Base-by-base conservation (phyloP, 2,329 filamentous ascomycete species). In the Blastomyces parvus region DNA sequence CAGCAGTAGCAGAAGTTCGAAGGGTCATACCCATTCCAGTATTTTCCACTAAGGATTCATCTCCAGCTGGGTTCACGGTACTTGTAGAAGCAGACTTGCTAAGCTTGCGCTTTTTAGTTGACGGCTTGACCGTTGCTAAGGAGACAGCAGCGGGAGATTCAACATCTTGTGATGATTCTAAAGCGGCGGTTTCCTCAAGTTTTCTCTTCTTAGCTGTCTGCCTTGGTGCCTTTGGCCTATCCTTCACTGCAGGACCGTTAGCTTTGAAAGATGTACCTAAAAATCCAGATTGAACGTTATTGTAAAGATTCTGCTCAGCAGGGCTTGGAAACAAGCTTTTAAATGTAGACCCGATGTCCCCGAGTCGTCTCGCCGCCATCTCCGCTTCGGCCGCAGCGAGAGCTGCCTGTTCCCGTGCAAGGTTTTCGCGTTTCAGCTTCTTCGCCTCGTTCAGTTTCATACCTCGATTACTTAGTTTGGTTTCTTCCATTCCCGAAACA, bases 371-470 rank as follows among this genome's bases (percentile, higher is more conserved):
- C 33, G 74, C 73, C 59, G 74, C 76, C 62, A 73, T 66, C 67
- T 76, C 74, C 50, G 74, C 73, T 69, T 74, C 73, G 59, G 71
- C 72, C 22, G 74, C 73, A 22, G 74, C 74, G 22, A 69, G 71
- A 64, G 81, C 74, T 38, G 80, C 84, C 71, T 78, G 80, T 64
- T 78, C 76, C 63, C 76, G 78, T 40, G 78, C 76, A 67, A 79
- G 69, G 52, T 77, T 79, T 69, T 84, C 82, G 62, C 83, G 80
- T 71, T 86, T 85, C 62, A 84, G 74, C 70, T 84, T 86, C 74
- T 85, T 86, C 44, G 84, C 80, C 66, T 85, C 83, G 67, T 84
- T 83, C 64, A 85, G 74, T 68, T 83, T 83, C 80, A 84, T 85
- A 65, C 82, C 83, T 59, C 83, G 80, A 68, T 85, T 85, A 69